Evolutionary conservation across 139 green algal genomes (phyloP).

Genomic region (Chlamydomonas asymmetrica): DNA sequence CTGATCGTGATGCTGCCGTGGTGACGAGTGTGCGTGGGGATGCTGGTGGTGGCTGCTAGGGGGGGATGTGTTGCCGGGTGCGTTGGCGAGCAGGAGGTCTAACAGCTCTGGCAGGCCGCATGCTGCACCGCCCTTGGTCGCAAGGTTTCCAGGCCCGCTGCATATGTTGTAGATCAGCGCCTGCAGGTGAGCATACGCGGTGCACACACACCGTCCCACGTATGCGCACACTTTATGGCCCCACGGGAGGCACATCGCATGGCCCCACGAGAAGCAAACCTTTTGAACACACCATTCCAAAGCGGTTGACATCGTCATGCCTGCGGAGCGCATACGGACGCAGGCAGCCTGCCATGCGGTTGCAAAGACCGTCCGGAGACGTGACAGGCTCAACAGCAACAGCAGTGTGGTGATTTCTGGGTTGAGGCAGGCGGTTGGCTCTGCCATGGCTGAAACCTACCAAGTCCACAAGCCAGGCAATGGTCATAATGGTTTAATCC

Average conservation of each 20-base stretch:
- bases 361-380: too few species aligned
- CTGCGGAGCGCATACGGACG: neutral
- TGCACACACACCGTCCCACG: neutral
- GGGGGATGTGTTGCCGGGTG: neutral
- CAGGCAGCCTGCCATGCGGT: neutral
- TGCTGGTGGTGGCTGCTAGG: neutral
- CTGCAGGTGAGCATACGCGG: neutral
- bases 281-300: neutral
- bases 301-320: neutral
- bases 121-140: neutral
- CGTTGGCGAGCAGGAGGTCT: conserved; percentile 5
- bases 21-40: neutral
- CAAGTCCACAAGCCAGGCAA: too few species aligned
- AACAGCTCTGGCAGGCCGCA: conserved; percentile 16
- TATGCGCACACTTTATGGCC: neutral
- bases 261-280: neutral
- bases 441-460: too few species aligned
- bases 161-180: conserved; percentile 16
- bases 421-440: too few species aligned
- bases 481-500: too few species aligned
- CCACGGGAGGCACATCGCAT: neutral
- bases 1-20: neutral
- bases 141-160: neutral
- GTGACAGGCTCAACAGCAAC: too few species aligned
- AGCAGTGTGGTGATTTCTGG: too few species aligned